Conservation (phyloP, 2,329 filamentous ascomycete genomes). For the Ophiostoma himal-ulmi region DNA sequence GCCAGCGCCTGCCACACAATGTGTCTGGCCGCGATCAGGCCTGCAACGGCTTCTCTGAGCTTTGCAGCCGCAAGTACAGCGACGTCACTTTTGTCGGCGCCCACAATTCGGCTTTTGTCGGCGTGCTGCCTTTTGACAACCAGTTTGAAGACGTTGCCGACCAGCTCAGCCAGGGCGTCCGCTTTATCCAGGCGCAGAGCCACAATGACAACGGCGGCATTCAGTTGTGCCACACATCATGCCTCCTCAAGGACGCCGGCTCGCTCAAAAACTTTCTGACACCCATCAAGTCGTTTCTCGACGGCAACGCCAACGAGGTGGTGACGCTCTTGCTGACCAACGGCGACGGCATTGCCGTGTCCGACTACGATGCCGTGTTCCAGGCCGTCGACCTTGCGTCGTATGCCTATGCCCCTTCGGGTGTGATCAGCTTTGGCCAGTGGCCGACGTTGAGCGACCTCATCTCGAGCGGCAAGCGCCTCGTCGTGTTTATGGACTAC, state of each 20-base stretch:
- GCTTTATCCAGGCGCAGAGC: slow-evolving; percentile 60
- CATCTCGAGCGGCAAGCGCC: slow-evolving; percentile 55
- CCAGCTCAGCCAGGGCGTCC: slow-evolving; percentile 57
- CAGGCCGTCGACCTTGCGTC: slow-evolving; percentile 48
- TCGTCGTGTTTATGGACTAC: slow-evolving; percentile 70
- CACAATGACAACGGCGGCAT: slow-evolving; percentile 48
- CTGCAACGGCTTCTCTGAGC: slow-evolving; percentile 54
- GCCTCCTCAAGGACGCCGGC: slow-evolving; percentile 54
- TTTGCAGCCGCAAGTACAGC: slow-evolving; percentile 54
- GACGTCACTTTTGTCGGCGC: slow-evolving; percentile 57
- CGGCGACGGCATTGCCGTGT: slow-evolving; percentile 50
- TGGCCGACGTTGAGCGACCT: slow-evolving; percentile 67
- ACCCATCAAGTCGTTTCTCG: slow-evolving; percentile 56
- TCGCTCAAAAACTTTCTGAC: slow-evolving; percentile 49
- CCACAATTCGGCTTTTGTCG: slow-evolving; percentile 61
- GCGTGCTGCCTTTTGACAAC: slow-evolving; percentile 49
- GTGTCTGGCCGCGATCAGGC: slow-evolving; percentile 16
- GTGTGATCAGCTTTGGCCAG: slow-evolving; percentile 39
- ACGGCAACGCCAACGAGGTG: slow-evolving; percentile 53
- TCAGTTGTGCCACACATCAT: slow-evolving; percentile 60
- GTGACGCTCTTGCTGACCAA: slow-evolving; percentile 60
- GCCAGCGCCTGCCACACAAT: not conserved
- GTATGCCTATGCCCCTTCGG: slow-evolving; percentile 50
- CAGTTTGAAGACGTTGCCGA: slow-evolving; percentile 53
- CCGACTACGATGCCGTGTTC: slow-evolving; percentile 51